Evolutionary conservation across 2,329 filamentous ascomycete genomes (phyloP), one percentile per base, ranked within the genome.

Genomic region (Aspergillus spinulosporus): DNA sequence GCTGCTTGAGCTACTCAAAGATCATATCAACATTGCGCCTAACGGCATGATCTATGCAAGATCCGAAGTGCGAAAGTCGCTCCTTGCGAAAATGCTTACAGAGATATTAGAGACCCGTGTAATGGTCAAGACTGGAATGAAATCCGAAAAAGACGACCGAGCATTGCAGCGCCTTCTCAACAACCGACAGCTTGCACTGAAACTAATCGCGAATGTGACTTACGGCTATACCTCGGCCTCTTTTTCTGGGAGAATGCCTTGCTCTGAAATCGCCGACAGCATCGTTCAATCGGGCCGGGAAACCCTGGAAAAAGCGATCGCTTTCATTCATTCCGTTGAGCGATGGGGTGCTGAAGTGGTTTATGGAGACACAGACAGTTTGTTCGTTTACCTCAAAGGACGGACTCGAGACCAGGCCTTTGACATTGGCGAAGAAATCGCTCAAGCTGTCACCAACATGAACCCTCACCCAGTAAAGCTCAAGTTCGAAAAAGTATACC

Each of bases 61-160:
- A 66, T 81, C 89, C 0, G 84, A 89, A 64, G 87, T 97, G 66
- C 87, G 94, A 32, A 96, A 92, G 73, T 96, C 92, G 0, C 80
- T 99, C 4, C 80, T 99, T 3, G 93, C 93, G 3, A 97, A 96
- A 75, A 99, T 99, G 94, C 79, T 99, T 59, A 88, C 89, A 2
- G 94, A 99, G 74, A 95, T 99, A 26, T 80, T 99, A 8, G 93
- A 97, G 73, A 97, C 94, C 4, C 84, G 94, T 59, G 88, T 97
- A 36, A 99, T 99, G 94, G 89, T 99, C 57, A 99, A 99, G 75
- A 90, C 86, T 64, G 92, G 93, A 9, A 97, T 99, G 93, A 96
- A 97, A 71, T 80, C 86, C 58, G 91, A 96, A 74, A 94, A 92
- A 70, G 87, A 93, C 55, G 92, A 97, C 75, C 92, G 86, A 70